Conservation (phyloP, 2,329 filamentous ascomycete species). For the Phyllachora maydis region DNA sequence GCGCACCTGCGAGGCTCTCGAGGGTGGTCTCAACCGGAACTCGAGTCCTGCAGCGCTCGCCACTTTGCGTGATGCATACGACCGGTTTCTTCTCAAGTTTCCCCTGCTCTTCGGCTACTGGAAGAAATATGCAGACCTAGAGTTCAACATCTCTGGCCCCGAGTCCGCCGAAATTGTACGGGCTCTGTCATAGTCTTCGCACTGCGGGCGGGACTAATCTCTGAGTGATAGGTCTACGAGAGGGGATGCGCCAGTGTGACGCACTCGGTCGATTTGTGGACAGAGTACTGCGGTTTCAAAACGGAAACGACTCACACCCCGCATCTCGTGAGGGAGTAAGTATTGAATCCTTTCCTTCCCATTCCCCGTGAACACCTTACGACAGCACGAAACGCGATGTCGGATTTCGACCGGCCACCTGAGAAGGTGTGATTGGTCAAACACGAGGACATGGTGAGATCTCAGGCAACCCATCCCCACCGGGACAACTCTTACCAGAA, state of each 20-base stretch:
- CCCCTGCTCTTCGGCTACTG: slow-evolving; percentile 94
- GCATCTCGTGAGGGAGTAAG: slow-evolving; percentile 99
- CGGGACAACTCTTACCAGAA: too few species aligned
- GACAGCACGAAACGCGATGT: too few species aligned
- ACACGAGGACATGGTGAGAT: slow-evolving; percentile 42
- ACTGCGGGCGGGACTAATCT: too few species aligned
- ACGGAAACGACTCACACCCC: slow-evolving; percentile 91
- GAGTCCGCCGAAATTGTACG: slow-evolving; percentile 92
- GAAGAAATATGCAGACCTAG: slow-evolving; percentile 97
- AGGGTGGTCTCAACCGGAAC: slow-evolving; percentile 89
- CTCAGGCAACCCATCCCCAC: too few species aligned
- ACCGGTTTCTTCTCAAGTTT: slow-evolving; percentile 85
- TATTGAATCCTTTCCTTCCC: slow-evolving; percentile 47
- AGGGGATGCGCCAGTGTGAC: slow-evolving; percentile 83
- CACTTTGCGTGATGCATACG: slow-evolving; percentile 70
- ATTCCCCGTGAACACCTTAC: slow-evolving; percentile 32
- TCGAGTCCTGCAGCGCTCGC: slow-evolving; percentile 87
- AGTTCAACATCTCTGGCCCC: slow-evolving; percentile 91
- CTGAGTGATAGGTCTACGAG: slow-evolving; percentile 75
- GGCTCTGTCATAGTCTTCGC: too few species aligned
- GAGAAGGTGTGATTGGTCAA: too few species aligned
- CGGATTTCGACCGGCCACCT: too few species aligned
- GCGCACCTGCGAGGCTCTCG: slow-evolving; percentile 60
- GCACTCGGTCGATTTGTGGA: slow-evolving; percentile 91
- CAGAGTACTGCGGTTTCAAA: slow-evolving; percentile 94